Evolutionary conservation across 257 asterid species (phyloP).

Genomic region (Dorcoceras hygrometricum): DNA sequence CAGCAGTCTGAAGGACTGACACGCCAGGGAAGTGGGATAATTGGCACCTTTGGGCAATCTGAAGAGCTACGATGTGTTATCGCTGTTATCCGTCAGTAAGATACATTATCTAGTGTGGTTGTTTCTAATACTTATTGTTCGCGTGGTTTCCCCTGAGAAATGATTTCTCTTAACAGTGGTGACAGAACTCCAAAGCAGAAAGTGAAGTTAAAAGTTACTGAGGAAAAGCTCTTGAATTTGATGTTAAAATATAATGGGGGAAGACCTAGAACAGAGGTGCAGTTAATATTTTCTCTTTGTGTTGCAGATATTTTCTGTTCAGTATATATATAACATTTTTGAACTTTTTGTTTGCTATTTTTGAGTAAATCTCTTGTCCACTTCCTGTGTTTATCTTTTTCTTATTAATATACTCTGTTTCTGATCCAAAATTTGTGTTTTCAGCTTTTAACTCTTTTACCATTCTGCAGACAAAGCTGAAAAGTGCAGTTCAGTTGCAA

Average conservation of each 20-base stretch:
- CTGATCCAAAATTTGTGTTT: no score
- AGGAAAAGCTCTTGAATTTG: conserved; percentile 89
- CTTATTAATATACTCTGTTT: no score
- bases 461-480: conserved; percentile 77
- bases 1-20: conserved; percentile 86
- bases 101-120: conserved; percentile 20
- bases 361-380: no score
- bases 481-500: conserved; percentile 94
- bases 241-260: conserved; percentile 96
- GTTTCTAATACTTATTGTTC: neutral
- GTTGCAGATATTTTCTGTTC: conserved; percentile 16
- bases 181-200: conserved; percentile 99
- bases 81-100: conserved; percentile 91
- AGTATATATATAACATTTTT: conserved; percentile 1
- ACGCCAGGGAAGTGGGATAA: conserved; percentile 93
- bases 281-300: conserved; percentile 17
- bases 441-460: conserved; percentile 26
- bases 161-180: conserved; percentile 58
- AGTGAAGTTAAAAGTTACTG: conserved; percentile 94
- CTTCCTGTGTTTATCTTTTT: no score
- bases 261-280: conserved; percentile 91
- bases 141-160: conserved; percentile 22
- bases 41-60: conserved; percentile 87
- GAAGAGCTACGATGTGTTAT: conserved; percentile 97
- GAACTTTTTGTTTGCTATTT: neutral